These are phyloP conservation scores for Aureobasidium leucospermi DNA, from an alignment of 2,329 filamentous ascomycete species.

Conservation along the genomic window DNA sequence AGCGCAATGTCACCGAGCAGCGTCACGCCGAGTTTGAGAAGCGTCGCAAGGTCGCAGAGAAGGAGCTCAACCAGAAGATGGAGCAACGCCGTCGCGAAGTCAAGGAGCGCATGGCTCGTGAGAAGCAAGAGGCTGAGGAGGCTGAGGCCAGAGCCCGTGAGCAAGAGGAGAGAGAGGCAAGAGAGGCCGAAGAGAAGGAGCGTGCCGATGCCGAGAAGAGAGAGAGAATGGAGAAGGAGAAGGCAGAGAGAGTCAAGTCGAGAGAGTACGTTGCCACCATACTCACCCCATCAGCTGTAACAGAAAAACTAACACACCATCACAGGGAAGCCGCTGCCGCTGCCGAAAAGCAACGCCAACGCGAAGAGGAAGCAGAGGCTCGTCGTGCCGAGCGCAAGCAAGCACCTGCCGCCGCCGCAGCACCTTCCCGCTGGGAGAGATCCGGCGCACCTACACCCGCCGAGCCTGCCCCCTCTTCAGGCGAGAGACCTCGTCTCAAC, in stretches of 20 bases:
- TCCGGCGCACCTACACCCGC: slow-evolving; percentile 27
- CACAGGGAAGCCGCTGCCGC: slow-evolving; percentile 55
- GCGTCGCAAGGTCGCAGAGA: slow-evolving; percentile 82
- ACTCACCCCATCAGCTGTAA: slow-evolving; percentile 12
- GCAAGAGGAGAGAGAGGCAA: slow-evolving; percentile 73
- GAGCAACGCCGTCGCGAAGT: slow-evolving; percentile 79
- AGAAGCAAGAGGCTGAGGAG: slow-evolving; percentile 80
- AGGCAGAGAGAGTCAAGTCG: slow-evolving; percentile 51
- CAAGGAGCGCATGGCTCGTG: slow-evolving; percentile 71
- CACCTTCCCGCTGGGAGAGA: slow-evolving; percentile 35
- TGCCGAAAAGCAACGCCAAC: slow-evolving; percentile 62
- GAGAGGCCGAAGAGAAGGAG: slow-evolving; percentile 80
- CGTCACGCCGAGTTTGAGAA: slow-evolving; percentile 94
- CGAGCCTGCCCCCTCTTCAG: slow-evolving; percentile 42
- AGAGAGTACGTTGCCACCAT: slow-evolving; percentile 43
- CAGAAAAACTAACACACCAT: slow-evolving; percentile 27
- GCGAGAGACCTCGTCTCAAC: slow-evolving; percentile 50
- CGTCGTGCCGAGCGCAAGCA: slow-evolving; percentile 56
- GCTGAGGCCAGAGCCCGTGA: slow-evolving; percentile 70
- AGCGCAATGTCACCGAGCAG: slow-evolving; percentile 72
- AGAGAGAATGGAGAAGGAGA: slow-evolving; percentile 65
- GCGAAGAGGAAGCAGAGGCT: slow-evolving; percentile 83
- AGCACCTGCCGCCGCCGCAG: slow-evolving; percentile 30
- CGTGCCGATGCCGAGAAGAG: slow-evolving; percentile 73
- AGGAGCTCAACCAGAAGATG: slow-evolving; percentile 89